phyloP scores from a whole-genome alignment of 1,139 yeast species.

The Hyphopichia pseudoburtonii region DNA sequence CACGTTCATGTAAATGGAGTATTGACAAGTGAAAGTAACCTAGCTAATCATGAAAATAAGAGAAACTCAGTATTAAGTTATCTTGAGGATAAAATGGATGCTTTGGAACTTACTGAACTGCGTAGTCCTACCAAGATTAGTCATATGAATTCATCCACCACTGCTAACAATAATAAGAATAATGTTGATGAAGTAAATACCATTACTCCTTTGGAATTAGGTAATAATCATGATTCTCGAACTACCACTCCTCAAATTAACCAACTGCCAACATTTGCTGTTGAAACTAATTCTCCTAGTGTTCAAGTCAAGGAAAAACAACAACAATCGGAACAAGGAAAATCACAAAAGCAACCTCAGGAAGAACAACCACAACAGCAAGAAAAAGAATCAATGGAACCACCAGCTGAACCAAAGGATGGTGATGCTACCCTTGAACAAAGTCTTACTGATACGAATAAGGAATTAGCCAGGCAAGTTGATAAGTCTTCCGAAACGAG shows the following conservation, averaged over 20 bases:
- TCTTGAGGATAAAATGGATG: conserved; percentile 48
- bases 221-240: conserved; percentile 9
- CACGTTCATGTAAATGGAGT: conserved; percentile 51
- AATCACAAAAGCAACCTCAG: not conserved
- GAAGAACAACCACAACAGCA: not conserved
- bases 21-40: conserved; percentile 32
- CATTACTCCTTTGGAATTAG: conserved; percentile 1
- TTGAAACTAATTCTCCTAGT: conserved; percentile 16
- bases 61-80: conserved; percentile 46
- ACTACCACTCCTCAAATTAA: conserved; percentile 28
- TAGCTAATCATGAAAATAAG: conserved; percentile 28
- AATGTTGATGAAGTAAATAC: not conserved
- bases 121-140: conserved; percentile 20
- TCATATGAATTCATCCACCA: not conserved
- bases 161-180: conserved; percentile 3
- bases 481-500: not conserved
- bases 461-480: not conserved
- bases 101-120: conserved; percentile 37
- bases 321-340: not conserved
- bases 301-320: conserved; percentile 7
- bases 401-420: not conserved
- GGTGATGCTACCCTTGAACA: no score
- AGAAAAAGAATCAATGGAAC: not conserved
- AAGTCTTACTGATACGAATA: no score
- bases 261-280: conserved; percentile 30